phyloP scores from a whole-genome alignment of 2,329 filamentous ascomycete genomes.

The Monilinia vaccinii-corymbosi region DNA sequence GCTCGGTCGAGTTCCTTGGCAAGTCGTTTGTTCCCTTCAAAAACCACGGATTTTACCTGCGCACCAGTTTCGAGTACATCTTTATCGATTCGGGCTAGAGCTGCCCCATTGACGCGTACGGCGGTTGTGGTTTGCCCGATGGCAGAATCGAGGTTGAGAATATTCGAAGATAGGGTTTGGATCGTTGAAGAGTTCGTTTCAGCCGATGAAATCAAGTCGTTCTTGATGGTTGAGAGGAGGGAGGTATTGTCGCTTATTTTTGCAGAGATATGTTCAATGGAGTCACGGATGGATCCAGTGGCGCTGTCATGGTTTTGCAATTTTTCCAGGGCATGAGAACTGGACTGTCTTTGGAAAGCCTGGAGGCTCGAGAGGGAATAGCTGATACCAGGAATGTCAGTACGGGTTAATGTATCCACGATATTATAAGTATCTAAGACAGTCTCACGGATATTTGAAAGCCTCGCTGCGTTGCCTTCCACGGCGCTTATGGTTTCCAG shows the following conservation, averaged over 20 bases:
- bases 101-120: constrained; percentile 17
- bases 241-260: constrained; percentile 5
- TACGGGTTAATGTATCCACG: constrained; percentile 11
- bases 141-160: constrained; percentile 6
- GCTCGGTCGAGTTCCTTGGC: constrained; percentile 9
- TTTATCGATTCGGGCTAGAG: constrained; percentile 20
- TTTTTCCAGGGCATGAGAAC: constrained; percentile 10
- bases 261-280: constrained; percentile 11
- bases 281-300: constrained; percentile 11
- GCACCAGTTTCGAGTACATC: constrained; percentile 18
- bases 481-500: constrained; percentile 9
- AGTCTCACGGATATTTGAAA: constrained; percentile 12
- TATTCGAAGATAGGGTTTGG: constrained; percentile 9
- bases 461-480: constrained; percentile 9
- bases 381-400: constrained; percentile 13
- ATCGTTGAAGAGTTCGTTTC: constrained; percentile 8
- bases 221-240: constrained; percentile 6
- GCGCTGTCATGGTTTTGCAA: constrained; percentile 3
- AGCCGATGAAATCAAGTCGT: constrained; percentile 5
- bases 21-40: constrained; percentile 12
- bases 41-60: constrained; percentile 17
- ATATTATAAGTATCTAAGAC: constrained; percentile 11
- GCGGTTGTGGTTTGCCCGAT: constrained; percentile 14
- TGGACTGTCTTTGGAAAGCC: constrained; percentile 9
- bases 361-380: constrained; percentile 10